Conservation (phyloP, 257 asterid species). For the Phtheirospermum japonicum region DNA sequence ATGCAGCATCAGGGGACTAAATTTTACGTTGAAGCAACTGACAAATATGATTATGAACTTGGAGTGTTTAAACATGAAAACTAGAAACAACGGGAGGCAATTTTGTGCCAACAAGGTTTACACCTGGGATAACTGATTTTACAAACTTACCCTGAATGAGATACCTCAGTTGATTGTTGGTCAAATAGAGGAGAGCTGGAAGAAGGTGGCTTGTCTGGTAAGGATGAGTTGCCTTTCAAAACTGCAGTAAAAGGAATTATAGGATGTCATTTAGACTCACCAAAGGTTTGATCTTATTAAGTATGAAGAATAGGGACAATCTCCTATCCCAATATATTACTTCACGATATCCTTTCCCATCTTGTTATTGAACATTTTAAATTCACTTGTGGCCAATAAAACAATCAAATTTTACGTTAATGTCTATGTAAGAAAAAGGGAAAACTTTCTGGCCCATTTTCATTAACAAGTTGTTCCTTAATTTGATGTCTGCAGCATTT, state of each 20-base stretch:
- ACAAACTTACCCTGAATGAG: slow-evolving; percentile 74
- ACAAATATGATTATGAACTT: not conserved
- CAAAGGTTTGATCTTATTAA: not conserved
- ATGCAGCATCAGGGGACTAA: not conserved
- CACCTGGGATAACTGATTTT: slow-evolving; percentile 19
- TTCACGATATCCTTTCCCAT: not conserved
- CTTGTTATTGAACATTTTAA: not conserved
- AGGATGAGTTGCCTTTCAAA: slow-evolving; percentile 79
- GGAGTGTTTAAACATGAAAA: slow-evolving; percentile 4
- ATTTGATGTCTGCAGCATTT: slow-evolving; percentile 10
- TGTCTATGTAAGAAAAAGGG: not conserved
- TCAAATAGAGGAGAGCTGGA: slow-evolving; percentile 53
- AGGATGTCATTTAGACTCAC: slow-evolving; percentile 5
- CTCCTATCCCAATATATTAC: not conserved
- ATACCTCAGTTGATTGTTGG: slow-evolving; percentile 62
- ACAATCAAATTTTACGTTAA: slow-evolving; percentile 1
- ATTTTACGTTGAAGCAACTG: not conserved
- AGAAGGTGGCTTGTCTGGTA: slow-evolving; percentile 76
- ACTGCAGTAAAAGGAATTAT: slow-evolving; percentile 54
- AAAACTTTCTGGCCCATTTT: not conserved
- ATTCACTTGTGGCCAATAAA: slow-evolving; percentile 7
- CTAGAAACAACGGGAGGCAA: not conserved
- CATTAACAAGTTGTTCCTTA: not conserved
- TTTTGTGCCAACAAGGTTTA: slow-evolving; percentile 7
- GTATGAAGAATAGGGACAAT: not conserved